Evolutionary conservation across 192 early-diverging fungal species (phyloP).

Genomic region (Lobosporangium transversale): DNA sequence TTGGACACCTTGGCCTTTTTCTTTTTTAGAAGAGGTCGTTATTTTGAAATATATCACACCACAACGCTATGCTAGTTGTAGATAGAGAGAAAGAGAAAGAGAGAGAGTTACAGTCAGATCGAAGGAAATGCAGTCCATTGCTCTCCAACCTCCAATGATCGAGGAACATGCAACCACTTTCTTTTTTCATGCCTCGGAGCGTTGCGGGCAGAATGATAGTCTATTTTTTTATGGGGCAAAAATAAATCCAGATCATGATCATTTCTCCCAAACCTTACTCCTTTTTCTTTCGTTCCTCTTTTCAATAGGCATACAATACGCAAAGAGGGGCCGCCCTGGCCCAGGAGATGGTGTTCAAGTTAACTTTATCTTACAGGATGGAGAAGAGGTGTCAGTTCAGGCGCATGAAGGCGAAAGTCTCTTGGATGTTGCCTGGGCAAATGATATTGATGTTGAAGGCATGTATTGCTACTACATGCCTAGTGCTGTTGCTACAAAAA

Average conservation of each 20-base stretch:
- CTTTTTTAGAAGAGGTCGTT: background rate
- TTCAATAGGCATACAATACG: conserved; percentile 15
- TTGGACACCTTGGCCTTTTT: background rate
- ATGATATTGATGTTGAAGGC: conserved; percentile 96
- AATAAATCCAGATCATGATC: background rate
- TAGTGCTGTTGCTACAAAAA: background rate
- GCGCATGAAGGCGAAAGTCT: conserved; percentile 88
- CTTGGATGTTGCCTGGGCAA: conserved; percentile 90
- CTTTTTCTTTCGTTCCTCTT: background rate
- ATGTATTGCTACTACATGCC: no score
- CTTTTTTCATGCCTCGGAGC: background rate
- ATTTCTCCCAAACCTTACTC: background rate
- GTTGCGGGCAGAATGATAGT: background rate
- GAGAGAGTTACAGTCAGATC: background rate
- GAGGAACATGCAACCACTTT: no score
- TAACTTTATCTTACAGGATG: conserved; percentile 91
- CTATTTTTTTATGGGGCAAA: background rate
- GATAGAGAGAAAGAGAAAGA: background rate
- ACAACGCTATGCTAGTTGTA: no score
- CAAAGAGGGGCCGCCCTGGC: conserved; percentile 36
- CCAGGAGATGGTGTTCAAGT: conserved; percentile 56
- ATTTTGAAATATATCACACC: background rate
- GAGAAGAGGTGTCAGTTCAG: conserved; percentile 77
- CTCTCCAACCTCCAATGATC: no score
- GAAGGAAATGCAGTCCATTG: background rate